Base-by-base conservation (phyloP, 108 stramenopile genomes). In the Pseudonitzschia pungens region DNA sequence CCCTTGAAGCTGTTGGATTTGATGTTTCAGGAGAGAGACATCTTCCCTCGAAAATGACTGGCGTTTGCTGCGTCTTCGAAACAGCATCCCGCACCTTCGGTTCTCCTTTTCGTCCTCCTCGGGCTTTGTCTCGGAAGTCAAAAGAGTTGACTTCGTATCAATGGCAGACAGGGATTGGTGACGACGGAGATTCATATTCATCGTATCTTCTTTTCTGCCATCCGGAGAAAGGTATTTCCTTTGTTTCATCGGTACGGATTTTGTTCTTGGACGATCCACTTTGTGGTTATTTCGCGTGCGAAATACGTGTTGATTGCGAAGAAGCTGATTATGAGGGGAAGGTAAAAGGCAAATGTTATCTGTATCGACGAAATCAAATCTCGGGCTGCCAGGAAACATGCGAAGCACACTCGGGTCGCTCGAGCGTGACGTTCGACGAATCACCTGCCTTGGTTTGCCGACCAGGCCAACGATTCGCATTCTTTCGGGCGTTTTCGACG, bases 1-100 rank as follows among this genome's bases (percentile, higher is more conserved):
- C 0, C 20, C 62, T 9, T 79, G 72, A 6, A 79, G 72, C 33
- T 74, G 68, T 26, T 70, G 2, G 22, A 79, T 59, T 42, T 74
- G 57, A 14, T 65, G 26, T 41, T 67, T 52, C 78, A 79, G 54
- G 10, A 53, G 22, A n/a, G 73, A 68, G 65, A 74, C 36, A 21
- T 72, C 58, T 43, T 50, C 65, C 48, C 42, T 68, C 8, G 48
- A 43, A n/a, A 14, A 52, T 6, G 43, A 59, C 20, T 56, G 73
- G 20, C 40, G 43, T 22, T 29, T 42, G 53, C 31, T 52, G 10
- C 73, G 54, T 28, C 73, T 28, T 16, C 77, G 73, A 31, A 74
- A 74, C 11, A 77, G 29, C 4, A 72, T 64, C 21, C 73, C 68
- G 36, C 78, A 74, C 53, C 32, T 53, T 70, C 41, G 22, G 16